Conservation (phyloP, 352 stramenopile genomes). For the Halophytophthora batemanensis region DNA sequence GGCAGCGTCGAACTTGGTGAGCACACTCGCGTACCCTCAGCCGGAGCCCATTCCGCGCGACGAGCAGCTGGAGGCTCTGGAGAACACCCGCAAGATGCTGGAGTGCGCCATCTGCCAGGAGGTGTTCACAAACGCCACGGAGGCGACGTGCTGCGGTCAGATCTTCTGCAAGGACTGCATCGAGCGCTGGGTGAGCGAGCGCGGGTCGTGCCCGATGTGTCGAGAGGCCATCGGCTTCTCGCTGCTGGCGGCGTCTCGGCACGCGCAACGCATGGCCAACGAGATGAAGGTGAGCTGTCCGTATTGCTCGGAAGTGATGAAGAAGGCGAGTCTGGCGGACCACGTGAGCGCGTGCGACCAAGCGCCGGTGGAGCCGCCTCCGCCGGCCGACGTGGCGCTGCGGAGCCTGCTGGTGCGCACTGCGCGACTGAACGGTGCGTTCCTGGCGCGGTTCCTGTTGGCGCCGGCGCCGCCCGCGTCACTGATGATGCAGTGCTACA, state of each 20-base stretch:
- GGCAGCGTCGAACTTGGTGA: slow-evolving; percentile 75
- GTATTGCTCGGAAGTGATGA: slow-evolving; percentile 66
- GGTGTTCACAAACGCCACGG: slow-evolving; percentile 67
- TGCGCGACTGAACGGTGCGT: slow-evolving; percentile 49
- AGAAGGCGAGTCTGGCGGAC: slow-evolving; percentile 64
- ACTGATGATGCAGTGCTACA: slow-evolving; percentile 87
- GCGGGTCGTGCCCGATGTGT: slow-evolving; percentile 81
- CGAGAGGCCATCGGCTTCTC: slow-evolving; percentile 69
- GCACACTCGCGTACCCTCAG: slow-evolving; percentile 53
- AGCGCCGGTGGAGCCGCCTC: slow-evolving; percentile 67
- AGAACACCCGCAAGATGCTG: slow-evolving; percentile 85
- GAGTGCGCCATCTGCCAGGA: slow-evolving; percentile 86
- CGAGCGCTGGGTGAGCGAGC: slow-evolving; percentile 79
- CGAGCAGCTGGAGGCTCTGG: slow-evolving; percentile 70
- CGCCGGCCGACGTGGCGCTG: slow-evolving; percentile 65
- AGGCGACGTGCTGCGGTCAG: slow-evolving; percentile 79
- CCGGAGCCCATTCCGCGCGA: slow-evolving; percentile 59
- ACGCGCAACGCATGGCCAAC: slow-evolving; percentile 83
- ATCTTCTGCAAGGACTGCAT: slow-evolving; percentile 84
- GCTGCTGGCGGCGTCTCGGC: slow-evolving; percentile 56
- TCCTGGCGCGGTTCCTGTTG: slow-evolving; percentile 56
- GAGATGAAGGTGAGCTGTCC: slow-evolving; percentile 77
- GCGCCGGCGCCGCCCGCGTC: slow-evolving; percentile 53
- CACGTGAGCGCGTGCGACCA: slow-evolving; percentile 67
- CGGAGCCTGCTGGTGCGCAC: slow-evolving; percentile 56